Base-by-base conservation (phyloP, 495 filamentous ascomycete species). In the Xylaria flabelliformis region DNA sequence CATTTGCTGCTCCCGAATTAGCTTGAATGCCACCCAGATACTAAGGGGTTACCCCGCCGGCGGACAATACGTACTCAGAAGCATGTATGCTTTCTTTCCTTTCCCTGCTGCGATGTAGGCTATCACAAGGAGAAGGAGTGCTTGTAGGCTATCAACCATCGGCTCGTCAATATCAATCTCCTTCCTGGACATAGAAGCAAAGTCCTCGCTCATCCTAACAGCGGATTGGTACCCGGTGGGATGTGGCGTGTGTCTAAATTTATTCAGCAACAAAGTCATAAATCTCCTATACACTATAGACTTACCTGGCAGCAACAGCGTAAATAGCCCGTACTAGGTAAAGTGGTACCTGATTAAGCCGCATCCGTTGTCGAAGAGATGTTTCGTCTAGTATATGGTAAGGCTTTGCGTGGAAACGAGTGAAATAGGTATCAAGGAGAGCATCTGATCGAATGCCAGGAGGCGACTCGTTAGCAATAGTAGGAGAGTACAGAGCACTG, bases 61-160 rank as follows among this genome's bases (percentile, higher is more conserved):
- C 4, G 53, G 26, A 24, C 5, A 19, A 6, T 63, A 77, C 87
- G 8, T 89, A 94, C 92, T 87, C 55, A 97, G 81, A 24, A 93
- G 86, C 93, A 97, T 97, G 75, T 93, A 95, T 1, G 91, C 90
- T 79, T 92, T 94, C 82, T 92, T 95, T 29, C 93, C 91, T 74
- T 91, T 88, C n/a, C 93, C 92, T 32, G 89, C 85, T 21, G 92
- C 93, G 61, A 90, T 94, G 75, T 89, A 93, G 3, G 91, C 89
- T 76, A 91, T 90, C 4, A 89, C 89, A 1, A 97, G 87, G n/a
- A 97, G 84, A 61, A 97, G 79, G 13, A 94, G 84, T 7, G 92
- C 84, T 77, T 97, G 93, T 8, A 95, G 80, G 39, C 86, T 85
- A 77, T 95, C 93, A 55, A 95, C 87, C 0, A 89, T 90, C 10